Evolutionary conservation across 805 yeast species (phyloP).

Genomic region (Suhomyces kilbournensis): DNA sequence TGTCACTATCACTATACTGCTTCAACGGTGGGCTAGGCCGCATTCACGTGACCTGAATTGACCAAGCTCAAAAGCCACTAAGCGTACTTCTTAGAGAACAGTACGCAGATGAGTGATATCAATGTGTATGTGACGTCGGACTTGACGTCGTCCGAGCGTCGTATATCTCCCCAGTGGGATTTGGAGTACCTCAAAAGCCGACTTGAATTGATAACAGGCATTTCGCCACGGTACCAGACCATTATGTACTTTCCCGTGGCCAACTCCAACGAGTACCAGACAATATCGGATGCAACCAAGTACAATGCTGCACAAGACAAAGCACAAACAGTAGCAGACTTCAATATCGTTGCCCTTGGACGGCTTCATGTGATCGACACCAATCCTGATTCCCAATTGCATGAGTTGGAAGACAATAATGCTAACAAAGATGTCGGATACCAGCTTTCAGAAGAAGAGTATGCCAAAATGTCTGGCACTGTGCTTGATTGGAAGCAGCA

Average conservation of each 20-base stretch:
- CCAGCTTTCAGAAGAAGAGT: slow-evolving; percentile 57
- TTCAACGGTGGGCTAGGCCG: no score
- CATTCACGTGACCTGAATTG: neutral
- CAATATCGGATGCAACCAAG: slow-evolving; percentile 17
- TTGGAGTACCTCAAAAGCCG: slow-evolving; percentile 49
- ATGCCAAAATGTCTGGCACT: slow-evolving; percentile 56
- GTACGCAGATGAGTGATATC: slow-evolving; percentile 37
- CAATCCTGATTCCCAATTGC: slow-evolving; percentile 51
- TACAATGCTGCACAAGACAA: slow-evolving; percentile 14
- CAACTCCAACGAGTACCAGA: slow-evolving; percentile 33
- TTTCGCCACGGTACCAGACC: slow-evolving; percentile 56
- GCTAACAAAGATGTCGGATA: slow-evolving; percentile 29
- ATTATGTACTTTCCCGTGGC: slow-evolving; percentile 44
- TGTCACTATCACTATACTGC: no score
- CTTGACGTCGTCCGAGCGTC: slow-evolving; percentile 66
- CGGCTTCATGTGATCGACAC: slow-evolving; percentile 59
- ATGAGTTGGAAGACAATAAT: slow-evolving; percentile 23
- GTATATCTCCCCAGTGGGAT: slow-evolving; percentile 63
- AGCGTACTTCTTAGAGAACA: neutral
- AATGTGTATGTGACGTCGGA: slow-evolving; percentile 59
- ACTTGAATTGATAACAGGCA: slow-evolving; percentile 72
- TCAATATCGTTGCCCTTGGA: slow-evolving; percentile 36
- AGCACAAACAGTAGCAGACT: slow-evolving; percentile 19
- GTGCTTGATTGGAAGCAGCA: slow-evolving; percentile 76
- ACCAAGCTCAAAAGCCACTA: neutral